These are phyloP conservation scores for maize (Zea mays) DNA, from an alignment of 176 grass and related monocot species.

Conservation along the genomic window DNA sequence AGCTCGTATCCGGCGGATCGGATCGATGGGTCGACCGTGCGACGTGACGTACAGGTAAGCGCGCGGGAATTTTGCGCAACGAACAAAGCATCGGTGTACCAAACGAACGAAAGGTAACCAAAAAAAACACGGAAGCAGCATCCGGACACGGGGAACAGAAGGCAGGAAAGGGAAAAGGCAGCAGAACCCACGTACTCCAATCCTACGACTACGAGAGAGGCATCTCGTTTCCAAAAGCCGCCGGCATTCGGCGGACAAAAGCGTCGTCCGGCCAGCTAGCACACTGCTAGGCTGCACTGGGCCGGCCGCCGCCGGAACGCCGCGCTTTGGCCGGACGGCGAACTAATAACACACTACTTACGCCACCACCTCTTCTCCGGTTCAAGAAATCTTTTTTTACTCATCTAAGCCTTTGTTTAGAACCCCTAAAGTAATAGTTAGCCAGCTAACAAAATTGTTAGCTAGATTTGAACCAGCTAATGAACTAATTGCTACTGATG, in stretches of 20 bases:
- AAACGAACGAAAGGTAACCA: constrained; percentile 29
- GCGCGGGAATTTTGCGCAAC: constrained; percentile 22
- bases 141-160: constrained; percentile 21
- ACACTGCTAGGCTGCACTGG: not conserved
- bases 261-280: not conserved
- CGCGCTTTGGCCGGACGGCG: too few species aligned
- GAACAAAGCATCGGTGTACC: constrained; percentile 36
- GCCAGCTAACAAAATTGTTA: too few species aligned
- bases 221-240: constrained; percentile 27
- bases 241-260: constrained; percentile 40
- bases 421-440: too few species aligned
- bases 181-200: constrained; percentile 21
- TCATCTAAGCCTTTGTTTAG: too few species aligned
- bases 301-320: constrained; percentile 10
- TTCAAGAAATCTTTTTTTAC: too few species aligned
- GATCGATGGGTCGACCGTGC: not conserved
- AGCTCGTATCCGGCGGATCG: not conserved
- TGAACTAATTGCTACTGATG: too few species aligned
- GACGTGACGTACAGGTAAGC: constrained; percentile 34
- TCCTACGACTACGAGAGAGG: not conserved
- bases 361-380: too few species aligned
- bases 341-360: too few species aligned
- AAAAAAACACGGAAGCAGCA: not conserved
- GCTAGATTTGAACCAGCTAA: too few species aligned
- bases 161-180: constrained; percentile 17